Evolutionary conservation across 2,329 filamentous ascomycete genomes (phyloP), one percentile per base, ranked within the genome.

Genomic region (Davidsoniella virescens): DNA sequence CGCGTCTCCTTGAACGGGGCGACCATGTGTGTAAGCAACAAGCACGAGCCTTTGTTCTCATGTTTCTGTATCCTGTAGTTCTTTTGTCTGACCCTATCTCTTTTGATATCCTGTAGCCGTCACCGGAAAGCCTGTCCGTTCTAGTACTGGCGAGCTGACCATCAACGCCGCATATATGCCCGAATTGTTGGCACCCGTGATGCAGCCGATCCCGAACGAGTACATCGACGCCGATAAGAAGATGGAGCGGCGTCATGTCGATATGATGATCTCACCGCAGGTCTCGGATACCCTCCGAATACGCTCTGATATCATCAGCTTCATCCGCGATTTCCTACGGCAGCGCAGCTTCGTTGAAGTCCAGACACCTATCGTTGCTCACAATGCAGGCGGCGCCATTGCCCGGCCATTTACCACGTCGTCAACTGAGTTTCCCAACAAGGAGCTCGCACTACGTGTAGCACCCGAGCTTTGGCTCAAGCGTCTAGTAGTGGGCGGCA

Each of bases 391-490:
- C n/a, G 92, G 92, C 39, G 92, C 92, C 4, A 73, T 81, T 38
- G 92, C 92, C 1, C 80, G 85, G 45, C 86, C 92, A 0, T 98
- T 98, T 62, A 71, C 80, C 56, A 96, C 88, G 0, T 67, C 70
- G 42, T 81, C 87, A 7, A 85, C 82, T 0, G 86, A 88, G 60
- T 81, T 94, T 54, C 70, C 78, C 2, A 74, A 81, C 39, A 80
- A 77, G 53, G 71, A 78, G 49, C 68, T 98, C 36, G 77, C 84
- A 18, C 71, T 98, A 33, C 76, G 92, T 45, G 90, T 98, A 58
- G 92, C 92, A 2, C 92, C 92, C 0, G 92, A 98, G 65, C 69
- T 98, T 36, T 96, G 87, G 82, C 75, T 98, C 40, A 98, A 98
- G 68, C 77, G 92, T 7, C 70, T 98, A 43, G 78, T 96, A 1